Base-by-base conservation (phyloP, 306 rosid genomes). In the Glycyrrhiza uralensis region DNA sequence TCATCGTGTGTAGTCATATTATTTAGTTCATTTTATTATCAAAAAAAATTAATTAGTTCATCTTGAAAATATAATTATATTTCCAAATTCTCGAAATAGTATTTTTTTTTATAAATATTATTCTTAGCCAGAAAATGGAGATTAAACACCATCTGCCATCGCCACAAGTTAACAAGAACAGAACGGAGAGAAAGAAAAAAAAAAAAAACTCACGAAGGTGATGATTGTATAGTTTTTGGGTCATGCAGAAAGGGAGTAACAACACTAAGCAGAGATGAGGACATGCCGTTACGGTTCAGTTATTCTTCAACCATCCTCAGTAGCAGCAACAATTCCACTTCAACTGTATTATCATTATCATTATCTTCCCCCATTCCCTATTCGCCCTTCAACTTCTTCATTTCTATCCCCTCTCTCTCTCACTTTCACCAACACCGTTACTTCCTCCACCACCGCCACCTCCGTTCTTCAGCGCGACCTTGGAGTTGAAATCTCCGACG, bases 201-300 rank as follows among this genome's bases (percentile, higher is more conserved):
- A 38, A 1, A 38, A 3, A 1, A 12, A 11, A 26, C 29, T 4
- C n/a, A n/a, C n/a, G n/a, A n/a, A 26, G 29, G 4, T 1, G 29
- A 26, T 26, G 29, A 26, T 26, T 2, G 29, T 26, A 26, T 26
- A 1, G 29, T 26, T 26, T 26, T 38, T 2, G 1, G 7, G 3
- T 38, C 3, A 38, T 38, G n/a, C 45, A 38, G 45, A 38, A 10
- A 38, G 14, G 45, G 45, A 38, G n/a, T n/a, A n/a, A 1, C 41
- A 35, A 14, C 45, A 9, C 18, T 13, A 12, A 42, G 47, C 47
- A 42, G 36, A 55, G 19, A 12, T 56, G 36, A 14, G 6, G 15
- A 11, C 81, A 32, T 75, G 80, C 73, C 62, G 77, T 36, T 55
- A 66, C 56, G 54, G 78, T 77, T 77, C 81, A 17, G 56, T 82